These are phyloP conservation scores for Curvularia sp. DNA, from an alignment of 2,329 filamentous ascomycete species.

Conservation along the genomic window DNA sequence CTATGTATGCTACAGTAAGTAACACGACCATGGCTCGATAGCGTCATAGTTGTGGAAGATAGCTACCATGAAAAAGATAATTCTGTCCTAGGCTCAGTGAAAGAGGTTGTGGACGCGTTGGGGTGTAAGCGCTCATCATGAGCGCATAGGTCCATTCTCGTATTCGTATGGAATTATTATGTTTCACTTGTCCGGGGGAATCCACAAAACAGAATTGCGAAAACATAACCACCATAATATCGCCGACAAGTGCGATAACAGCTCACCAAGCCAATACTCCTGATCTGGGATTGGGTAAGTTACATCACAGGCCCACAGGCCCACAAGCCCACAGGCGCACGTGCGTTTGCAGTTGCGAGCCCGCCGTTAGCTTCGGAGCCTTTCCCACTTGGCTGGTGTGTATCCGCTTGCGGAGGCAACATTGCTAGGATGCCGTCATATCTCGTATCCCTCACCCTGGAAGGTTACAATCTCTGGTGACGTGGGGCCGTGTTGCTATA, in stretches of 20 bases:
- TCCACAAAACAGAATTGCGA: neutral
- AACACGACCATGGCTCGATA: neutral
- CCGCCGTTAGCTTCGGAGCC: neutral
- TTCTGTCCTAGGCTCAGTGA: neutral
- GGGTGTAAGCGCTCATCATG: neutral
- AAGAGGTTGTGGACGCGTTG: neutral
- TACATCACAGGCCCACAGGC: neutral
- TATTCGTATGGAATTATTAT: neutral
- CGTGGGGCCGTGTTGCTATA: neutral
- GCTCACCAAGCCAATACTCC: neutral
- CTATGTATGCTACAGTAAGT: neutral
- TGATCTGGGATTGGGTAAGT: neutral
- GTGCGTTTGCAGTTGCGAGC: neutral
- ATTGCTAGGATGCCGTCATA: neutral
- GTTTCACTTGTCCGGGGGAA: neutral
- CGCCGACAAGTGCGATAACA: neutral
- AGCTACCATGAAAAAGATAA: neutral
- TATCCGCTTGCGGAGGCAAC: neutral
- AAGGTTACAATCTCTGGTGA: neutral
- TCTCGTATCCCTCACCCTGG: neutral
- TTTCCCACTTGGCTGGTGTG: neutral
- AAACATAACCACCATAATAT: neutral
- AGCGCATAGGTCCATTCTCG: neutral
- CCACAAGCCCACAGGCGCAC: neutral
- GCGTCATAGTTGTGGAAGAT: neutral